Evolutionary conservation across 1,284 basidiomycete genomes (phyloP), one percentile per base, ranked within the genome.

Genomic region (Paramarasmius palmivorus): DNA sequence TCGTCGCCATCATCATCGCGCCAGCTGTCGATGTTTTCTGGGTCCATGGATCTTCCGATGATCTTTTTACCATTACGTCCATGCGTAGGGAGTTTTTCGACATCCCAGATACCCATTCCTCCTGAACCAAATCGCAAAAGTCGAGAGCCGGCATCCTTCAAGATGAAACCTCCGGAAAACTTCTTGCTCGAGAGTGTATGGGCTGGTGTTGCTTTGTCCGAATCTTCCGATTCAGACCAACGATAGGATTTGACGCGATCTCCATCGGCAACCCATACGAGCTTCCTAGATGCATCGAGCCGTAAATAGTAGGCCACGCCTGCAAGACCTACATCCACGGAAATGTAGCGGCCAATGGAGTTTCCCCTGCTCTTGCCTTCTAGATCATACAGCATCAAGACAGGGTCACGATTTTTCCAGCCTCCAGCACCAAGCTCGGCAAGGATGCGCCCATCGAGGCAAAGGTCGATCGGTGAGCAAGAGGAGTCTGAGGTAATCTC

Each of bases 331-430:
- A 45, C 32, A 36, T 55, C 41, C 19, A 32, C 22, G n/a, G 14
- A 23, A n/a, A 17, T 34, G 49, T 37, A 3, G 5, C 3, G 12
- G 54, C 41, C 36, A 54, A 55, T 37, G 59, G 52, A 23, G 39
- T 52, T 20, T 49, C 50, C 26, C 52, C 54, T 8, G 53, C 23
- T 14, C 46, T 40, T 6, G 55, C 57, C 7, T 61, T 59, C 61
- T 8, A 67, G 62, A 25, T 65, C 45, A 59, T 65, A 69, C 56
- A 64, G 70, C 8, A 54, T 40, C 25, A 75, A 53, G 10, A 57
- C 46, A 0, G 75, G 72, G 6, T 65, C 62, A 29, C 70, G 66
- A 38, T 68, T 63, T 58, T 73, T 76, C 57, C 63, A 76, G 4
- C 75, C 74, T 8, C 68, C 66, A 14, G 62, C 62, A 5, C 58